These are phyloP conservation scores for Fusarium paranaense DNA, from an alignment of 2,329 filamentous ascomycete genomes.

Conservation along the genomic window DNA sequence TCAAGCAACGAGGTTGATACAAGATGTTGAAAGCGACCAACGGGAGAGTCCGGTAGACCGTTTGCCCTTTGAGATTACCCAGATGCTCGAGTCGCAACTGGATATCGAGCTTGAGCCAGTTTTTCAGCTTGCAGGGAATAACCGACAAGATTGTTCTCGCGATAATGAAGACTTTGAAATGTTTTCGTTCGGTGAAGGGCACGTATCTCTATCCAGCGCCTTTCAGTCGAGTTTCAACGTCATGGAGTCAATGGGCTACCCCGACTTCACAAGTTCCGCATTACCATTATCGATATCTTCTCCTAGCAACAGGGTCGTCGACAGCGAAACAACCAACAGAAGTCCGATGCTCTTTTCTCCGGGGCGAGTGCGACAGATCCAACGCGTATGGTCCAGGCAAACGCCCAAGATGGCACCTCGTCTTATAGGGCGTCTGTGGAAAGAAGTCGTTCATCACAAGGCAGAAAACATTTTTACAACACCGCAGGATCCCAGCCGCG, in stretches of 20 bases:
- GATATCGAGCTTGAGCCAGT: neutral
- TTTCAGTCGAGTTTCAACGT: neutral
- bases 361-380: neutral
- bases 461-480: conserved; percentile 15
- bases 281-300: neutral
- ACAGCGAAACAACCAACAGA: neutral
- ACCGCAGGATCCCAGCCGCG: neutral
- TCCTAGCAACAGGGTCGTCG: neutral
- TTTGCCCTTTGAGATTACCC: neutral
- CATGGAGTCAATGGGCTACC: neutral
- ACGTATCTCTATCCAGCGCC: neutral
- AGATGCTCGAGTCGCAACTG: neutral
- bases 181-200: neutral
- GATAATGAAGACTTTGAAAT: neutral
- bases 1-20: neutral
- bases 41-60: neutral
- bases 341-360: neutral
- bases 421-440: neutral
- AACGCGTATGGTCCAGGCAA: conserved; percentile 12
- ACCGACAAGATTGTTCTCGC: neutral
- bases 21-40: neutral
- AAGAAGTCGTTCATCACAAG: neutral
- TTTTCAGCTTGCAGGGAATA: neutral
- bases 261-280: neutral
- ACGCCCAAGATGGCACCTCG: neutral